Evolutionary conservation across 768 basidiomycete species (phyloP), one percentile per base, ranked within the genome.

Genomic region (Lentinula aciculospora): DNA sequence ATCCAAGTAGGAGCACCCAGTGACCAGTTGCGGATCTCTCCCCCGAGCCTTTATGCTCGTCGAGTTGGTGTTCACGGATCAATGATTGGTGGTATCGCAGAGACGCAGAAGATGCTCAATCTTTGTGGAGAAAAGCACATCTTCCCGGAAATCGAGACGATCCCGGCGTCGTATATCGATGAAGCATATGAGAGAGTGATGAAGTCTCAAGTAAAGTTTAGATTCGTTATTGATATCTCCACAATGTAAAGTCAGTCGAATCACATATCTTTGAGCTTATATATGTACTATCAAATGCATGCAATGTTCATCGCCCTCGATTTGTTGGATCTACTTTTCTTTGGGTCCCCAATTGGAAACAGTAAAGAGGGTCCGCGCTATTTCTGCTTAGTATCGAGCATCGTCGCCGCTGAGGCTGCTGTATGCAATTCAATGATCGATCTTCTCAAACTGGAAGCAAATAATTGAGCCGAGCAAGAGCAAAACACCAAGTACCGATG

Each of bases 121-220:
- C 28, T 37, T 4, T 54, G 53, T 40, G 53, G 37, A 39, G 53
- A 54, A 23, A 54, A 39, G 37, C 23, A n/a, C 12, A 54, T 54
- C 27, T 37, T 54, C 28, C 53, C 53, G 15, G 53, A 54, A 27
- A 39, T 42, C 19, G 54, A 56, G 31, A 32, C 32, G 2, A 56
- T 56, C 29, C 54, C 54, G 7, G 40, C 54, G 25, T 44, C 40
- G 12, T 56, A 45, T 17, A 32, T 56, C 19, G 31, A 56, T 34
- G 54, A 56, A 42, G 42, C 54, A 12, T 56, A 44, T 32, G 42
- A 56, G 27, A 56, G 54, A 19, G 54, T 56, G 5, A 28, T 56
- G n/a, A 56, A 56, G 54, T 56, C 54, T 19, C 39, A 56, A 13
- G 54, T 56, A 9, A 27, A 56, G 37, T 56, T 56, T 31, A 44